These are phyloP conservation scores for Tardiomyces blankii DNA, from an alignment of 1,139 yeast species.

Conservation along the genomic window DNA sequence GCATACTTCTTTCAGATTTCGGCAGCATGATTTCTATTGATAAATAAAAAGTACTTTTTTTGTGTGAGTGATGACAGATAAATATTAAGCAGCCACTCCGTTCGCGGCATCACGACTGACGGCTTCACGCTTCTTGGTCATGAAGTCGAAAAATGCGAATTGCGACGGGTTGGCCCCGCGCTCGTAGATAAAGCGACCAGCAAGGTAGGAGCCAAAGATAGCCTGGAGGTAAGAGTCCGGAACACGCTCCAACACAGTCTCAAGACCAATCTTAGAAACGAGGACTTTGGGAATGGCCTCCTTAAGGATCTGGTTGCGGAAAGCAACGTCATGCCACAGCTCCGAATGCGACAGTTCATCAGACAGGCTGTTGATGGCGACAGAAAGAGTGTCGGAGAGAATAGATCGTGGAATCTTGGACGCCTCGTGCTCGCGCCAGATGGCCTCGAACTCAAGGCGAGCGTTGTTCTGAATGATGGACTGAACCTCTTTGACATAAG, in stretches of 20 bases:
- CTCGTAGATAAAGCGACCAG: constrained; percentile 81
- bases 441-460: constrained; percentile 68
- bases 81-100: too few species aligned
- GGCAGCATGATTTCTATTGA: too few species aligned
- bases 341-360: constrained; percentile 79
- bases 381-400: constrained; percentile 75
- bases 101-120: not conserved
- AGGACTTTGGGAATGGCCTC: constrained; percentile 75
- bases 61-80: too few species aligned
- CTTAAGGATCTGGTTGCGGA: constrained; percentile 64
- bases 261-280: constrained; percentile 65
- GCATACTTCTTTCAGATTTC: too few species aligned
- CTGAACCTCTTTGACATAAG: constrained; percentile 80
- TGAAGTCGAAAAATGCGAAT: constrained; percentile 69
- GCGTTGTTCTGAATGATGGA: constrained; percentile 67
- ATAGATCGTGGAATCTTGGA: constrained; percentile 67
- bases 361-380: constrained; percentile 77
- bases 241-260: constrained; percentile 58
- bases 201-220: constrained; percentile 80
- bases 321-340: constrained; percentile 73
- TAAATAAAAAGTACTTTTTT: too few species aligned
- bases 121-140: constrained; percentile 16
- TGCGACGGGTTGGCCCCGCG: constrained; percentile 78
- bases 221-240: constrained; percentile 86
- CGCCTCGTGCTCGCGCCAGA: constrained; percentile 65